Evolutionary conservation across 306 rosid species (phyloP).

Genomic region (Quercus wislizeni): DNA sequence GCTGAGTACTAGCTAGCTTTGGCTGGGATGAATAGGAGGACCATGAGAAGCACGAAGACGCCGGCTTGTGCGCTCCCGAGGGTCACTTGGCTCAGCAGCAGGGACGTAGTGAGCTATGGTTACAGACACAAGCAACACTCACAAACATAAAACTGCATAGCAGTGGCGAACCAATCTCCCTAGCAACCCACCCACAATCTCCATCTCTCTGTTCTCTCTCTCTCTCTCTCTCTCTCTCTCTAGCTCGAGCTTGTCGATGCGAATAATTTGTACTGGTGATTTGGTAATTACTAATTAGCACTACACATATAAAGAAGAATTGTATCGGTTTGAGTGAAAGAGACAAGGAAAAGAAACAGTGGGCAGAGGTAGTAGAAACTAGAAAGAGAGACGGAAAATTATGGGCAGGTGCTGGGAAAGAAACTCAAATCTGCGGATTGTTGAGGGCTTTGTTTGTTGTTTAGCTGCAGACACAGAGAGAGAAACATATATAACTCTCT

Average conservation of each 20-base stretch:
- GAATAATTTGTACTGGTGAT: background rate
- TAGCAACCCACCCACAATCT: constrained; percentile 12
- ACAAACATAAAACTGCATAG: constrained; percentile 45
- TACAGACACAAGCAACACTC: constrained; percentile 30
- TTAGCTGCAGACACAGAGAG: background rate
- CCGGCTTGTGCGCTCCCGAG: constrained; percentile 4
- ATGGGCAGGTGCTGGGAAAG: background rate
- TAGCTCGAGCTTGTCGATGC: background rate
- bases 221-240: background rate
- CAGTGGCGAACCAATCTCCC: constrained; percentile 29
- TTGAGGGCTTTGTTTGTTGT: constrained; percentile 12
- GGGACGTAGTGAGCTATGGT: constrained; percentile 23
- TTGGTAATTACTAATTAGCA: background rate
- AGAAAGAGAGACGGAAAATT: background rate
- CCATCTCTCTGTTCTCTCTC: background rate
- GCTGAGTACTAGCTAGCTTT: too few relatives aligned
- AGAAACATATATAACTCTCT: background rate
- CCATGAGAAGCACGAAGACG: constrained; percentile 27
- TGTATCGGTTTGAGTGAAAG: background rate
- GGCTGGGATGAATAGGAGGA: background rate
- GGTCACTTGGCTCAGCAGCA: background rate
- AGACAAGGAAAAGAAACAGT: background rate
- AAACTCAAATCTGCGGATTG: constrained; percentile 12
- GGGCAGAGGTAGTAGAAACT: background rate
- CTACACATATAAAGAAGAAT: background rate